Conservation (phyloP, 768 basidiomycete genomes). For the Naematelia encephala region DNA sequence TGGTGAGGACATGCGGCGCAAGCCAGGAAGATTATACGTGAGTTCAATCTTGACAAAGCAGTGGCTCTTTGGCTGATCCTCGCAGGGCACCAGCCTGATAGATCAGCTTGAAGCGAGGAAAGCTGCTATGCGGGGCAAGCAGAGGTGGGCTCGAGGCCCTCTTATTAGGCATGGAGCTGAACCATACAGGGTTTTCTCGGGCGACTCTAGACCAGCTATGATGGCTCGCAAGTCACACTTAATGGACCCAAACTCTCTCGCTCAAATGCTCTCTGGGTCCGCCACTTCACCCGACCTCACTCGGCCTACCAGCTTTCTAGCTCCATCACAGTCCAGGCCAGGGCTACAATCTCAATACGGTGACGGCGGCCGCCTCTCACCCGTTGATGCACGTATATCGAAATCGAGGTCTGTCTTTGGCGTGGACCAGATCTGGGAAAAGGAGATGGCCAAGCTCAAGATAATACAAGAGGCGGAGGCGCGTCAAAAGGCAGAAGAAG, state of each 20-base stretch:
- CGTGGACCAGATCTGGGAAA: conserved; percentile 87
- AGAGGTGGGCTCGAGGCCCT: conserved; percentile 60
- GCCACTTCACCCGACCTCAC: not conserved
- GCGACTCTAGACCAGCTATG: conserved; percentile 88
- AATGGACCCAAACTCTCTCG: conserved; percentile 62
- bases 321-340: not conserved
- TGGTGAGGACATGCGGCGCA: conserved; percentile 12
- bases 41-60: conserved; percentile 44
- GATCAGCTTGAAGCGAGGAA: conserved; percentile 84
- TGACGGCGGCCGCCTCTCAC: conserved; percentile 6
- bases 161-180: conserved; percentile 13
- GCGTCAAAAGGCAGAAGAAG: conserved; percentile 53
- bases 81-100: conserved; percentile 63
- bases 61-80: not conserved
- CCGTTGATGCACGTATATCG: conserved; percentile 37
- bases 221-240: conserved; percentile 73
- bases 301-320: not conserved
- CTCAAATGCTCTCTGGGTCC: conserved; percentile 5
- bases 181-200: conserved; percentile 69
- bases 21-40: conserved; percentile 60
- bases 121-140: conserved; percentile 72
- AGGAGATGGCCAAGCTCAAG: conserved; percentile 75
- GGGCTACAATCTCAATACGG: not conserved
- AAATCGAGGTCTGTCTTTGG: conserved; percentile 81
- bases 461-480: conserved; percentile 68